phyloP scores from a whole-genome alignment of 176 grass and related monocot genomes.

The Puccinellia tenuiflora region DNA sequence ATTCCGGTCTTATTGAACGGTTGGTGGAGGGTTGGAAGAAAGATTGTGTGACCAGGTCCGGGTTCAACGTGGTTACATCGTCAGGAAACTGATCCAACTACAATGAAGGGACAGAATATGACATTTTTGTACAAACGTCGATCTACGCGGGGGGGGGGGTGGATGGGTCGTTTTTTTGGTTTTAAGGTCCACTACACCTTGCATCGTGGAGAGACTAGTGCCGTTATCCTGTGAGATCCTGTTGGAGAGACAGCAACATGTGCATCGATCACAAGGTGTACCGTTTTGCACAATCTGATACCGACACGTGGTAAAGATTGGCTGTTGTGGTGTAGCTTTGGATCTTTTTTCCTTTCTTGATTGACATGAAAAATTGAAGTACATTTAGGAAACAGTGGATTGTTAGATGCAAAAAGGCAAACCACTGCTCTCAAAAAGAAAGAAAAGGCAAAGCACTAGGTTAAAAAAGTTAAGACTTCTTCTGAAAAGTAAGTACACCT shows the following conservation, averaged over 20 bases:
- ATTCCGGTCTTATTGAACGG: background rate
- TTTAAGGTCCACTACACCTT: background rate
- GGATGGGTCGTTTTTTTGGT: no score
- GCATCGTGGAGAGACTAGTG: background rate
- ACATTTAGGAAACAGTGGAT: slow-evolving; percentile 1
- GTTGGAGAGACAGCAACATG: background rate
- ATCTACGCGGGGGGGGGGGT: no score
- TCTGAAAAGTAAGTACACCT: background rate
- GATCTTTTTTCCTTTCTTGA: background rate
- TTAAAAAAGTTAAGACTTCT: background rate
- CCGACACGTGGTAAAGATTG: background rate
- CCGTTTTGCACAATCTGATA: background rate
- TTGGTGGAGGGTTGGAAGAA: background rate
- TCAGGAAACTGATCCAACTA: background rate
- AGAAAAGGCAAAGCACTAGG: background rate
- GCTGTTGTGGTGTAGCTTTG: background rate
- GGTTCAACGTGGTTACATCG: background rate
- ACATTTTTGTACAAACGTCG: no score
- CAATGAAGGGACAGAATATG: background rate
- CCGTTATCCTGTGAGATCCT: background rate
- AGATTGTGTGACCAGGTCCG: background rate
- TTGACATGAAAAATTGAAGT: background rate
- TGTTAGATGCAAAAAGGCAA: slow-evolving; percentile 14
- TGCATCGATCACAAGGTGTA: background rate
- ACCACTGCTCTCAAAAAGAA: background rate